phyloP scores from a whole-genome alignment of 768 basidiomycete genomes.

The Cubamyces sp. region DNA sequence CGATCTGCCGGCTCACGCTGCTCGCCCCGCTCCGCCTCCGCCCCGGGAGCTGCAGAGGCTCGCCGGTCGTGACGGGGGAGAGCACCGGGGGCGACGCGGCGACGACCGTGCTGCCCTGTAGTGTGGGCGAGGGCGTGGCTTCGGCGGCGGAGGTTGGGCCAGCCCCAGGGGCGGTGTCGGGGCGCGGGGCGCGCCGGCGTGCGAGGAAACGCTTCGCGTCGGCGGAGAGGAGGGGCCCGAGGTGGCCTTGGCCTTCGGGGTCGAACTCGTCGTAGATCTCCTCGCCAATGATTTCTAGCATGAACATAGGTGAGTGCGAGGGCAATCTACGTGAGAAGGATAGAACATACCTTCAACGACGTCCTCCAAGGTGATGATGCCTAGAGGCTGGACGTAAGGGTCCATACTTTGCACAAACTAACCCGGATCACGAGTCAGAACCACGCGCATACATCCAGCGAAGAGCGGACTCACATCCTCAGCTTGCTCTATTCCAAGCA shows the following conservation, averaged over 20 bases:
- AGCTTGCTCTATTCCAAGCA: constrained; percentile 67
- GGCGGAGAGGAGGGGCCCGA: constrained; percentile 24
- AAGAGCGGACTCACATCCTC: constrained; percentile 52
- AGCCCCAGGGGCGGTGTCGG: too few species aligned
- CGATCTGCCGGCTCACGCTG: constrained; percentile 11
- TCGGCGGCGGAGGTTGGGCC: constrained; percentile 1
- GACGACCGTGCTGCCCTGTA: background rate
- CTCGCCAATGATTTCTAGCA: constrained; percentile 79
- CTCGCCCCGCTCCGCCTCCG: constrained; percentile 11
- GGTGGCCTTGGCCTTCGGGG: constrained; percentile 52
- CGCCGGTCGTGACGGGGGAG: background rate
- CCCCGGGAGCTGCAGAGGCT: background rate
- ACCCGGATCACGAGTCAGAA: too few species aligned
- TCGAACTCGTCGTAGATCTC: constrained; percentile 90
- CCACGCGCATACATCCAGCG: background rate
- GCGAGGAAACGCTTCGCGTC: constrained; percentile 21
- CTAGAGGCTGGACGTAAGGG: constrained; percentile 76
- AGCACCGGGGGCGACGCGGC: background rate
- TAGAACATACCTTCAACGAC: constrained; percentile 69
- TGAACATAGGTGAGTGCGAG: background rate
- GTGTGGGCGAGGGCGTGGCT: constrained; percentile 6
- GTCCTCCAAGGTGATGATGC: constrained; percentile 89
- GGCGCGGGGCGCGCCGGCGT: constrained; percentile 13
- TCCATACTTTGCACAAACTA: constrained; percentile 79
- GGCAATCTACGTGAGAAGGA: background rate